phyloP scores from a whole-genome alignment of 768 basidiomycete species.

The Leccinum sublutescens region DNA sequence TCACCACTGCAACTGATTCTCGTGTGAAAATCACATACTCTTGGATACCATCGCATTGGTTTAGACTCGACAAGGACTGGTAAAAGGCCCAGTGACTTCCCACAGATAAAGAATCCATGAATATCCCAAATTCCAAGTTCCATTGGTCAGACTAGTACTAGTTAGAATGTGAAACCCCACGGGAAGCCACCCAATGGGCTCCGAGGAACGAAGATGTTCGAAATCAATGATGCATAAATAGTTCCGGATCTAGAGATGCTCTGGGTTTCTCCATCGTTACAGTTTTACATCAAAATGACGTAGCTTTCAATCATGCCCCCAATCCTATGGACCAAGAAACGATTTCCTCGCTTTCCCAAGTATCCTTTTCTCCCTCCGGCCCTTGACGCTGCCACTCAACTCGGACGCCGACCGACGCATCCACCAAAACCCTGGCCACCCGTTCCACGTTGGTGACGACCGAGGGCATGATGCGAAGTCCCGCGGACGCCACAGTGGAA shows the following conservation, averaged over 20 bases:
- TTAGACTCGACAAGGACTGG: not conserved
- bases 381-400: constrained; percentile 27
- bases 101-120: not conserved
- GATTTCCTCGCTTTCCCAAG: constrained; percentile 30
- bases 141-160: not conserved
- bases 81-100: not conserved
- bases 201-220: not conserved
- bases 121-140: not conserved
- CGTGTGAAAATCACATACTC: not conserved
- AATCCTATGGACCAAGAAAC: constrained; percentile 23
- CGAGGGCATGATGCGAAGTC: constrained; percentile 22
- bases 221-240: not conserved
- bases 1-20: not conserved
- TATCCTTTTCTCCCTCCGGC: constrained; percentile 14
- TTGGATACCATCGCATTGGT: not conserved
- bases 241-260: not conserved
- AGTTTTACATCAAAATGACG: not conserved
- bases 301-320: constrained; percentile 14
- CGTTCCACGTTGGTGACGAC: constrained; percentile 22
- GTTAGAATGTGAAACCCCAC: not conserved
- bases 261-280: not conserved
- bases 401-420: constrained; percentile 26
- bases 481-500: constrained; percentile 17
- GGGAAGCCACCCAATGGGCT: not conserved
- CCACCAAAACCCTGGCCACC: constrained; percentile 24